phyloP scores from a whole-genome alignment of 306 rosid species.

The Sesbania bispinosa region DNA sequence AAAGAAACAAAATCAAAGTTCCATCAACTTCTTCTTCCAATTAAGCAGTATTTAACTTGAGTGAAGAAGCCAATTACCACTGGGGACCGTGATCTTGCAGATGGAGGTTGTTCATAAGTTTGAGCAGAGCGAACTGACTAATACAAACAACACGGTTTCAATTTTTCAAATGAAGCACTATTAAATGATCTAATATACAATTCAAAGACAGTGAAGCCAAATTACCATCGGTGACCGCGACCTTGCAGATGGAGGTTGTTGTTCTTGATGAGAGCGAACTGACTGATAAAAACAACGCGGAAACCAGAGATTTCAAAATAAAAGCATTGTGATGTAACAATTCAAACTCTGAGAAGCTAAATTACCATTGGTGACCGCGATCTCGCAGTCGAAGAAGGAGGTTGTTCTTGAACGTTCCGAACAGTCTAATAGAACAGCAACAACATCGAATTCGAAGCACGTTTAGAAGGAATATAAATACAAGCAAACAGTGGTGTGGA shows the following conservation, averaged over 20 bases:
- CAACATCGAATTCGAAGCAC: not conserved
- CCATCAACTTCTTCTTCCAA: constrained; percentile 4
- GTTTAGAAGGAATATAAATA: not conserved
- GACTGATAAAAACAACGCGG: constrained; percentile 22
- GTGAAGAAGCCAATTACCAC: constrained; percentile 26
- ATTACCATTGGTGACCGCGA: constrained; percentile 42
- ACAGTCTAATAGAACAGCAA: constrained; percentile 26
- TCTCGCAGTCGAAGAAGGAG: constrained; percentile 26
- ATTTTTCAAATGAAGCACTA: not conserved
- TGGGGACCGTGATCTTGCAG: constrained; percentile 34
- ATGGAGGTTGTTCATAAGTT: constrained; percentile 32
- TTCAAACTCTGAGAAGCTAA: not conserved
- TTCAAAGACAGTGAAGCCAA: not conserved
- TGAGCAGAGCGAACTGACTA: constrained; percentile 33
- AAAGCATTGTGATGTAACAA: not conserved
- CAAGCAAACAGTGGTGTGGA: not conserved
- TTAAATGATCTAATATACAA: not conserved
- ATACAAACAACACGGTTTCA: constrained; percentile 8
- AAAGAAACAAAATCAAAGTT: constrained; percentile 2
- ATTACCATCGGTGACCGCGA: constrained; percentile 38
- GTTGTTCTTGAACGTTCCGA: constrained; percentile 32
- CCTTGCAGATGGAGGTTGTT: constrained; percentile 33
- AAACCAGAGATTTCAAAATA: not conserved
- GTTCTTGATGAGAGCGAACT: constrained; percentile 33
- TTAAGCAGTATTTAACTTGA: not conserved